Conservation (phyloP, 2,329 filamentous ascomycete genomes). For the Proliferodiscus dingleyae region DNA sequence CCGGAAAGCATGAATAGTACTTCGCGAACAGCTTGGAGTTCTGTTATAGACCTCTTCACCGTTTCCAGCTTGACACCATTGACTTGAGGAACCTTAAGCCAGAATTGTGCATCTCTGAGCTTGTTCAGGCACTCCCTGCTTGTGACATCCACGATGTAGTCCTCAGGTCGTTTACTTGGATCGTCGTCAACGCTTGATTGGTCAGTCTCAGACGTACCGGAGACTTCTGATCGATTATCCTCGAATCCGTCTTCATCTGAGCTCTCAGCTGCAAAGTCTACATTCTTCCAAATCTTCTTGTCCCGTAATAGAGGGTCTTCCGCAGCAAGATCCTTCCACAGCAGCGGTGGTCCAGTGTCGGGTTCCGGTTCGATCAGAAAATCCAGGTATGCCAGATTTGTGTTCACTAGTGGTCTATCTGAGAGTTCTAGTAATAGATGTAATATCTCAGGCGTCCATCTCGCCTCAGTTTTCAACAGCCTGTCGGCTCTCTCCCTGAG, state of each 20-base stretch:
- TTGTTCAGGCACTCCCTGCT: slow-evolving; percentile 34
- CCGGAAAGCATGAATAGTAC: slow-evolving; percentile 82
- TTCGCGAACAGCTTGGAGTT: slow-evolving; percentile 71
- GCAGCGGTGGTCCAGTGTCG: slow-evolving; percentile 47
- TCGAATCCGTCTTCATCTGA: slow-evolving; percentile 45
- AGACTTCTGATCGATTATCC: slow-evolving; percentile 33
- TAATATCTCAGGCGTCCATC: slow-evolving; percentile 75
- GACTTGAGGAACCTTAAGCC: slow-evolving; percentile 35
- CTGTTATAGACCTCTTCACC: slow-evolving; percentile 36
- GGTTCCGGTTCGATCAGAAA: slow-evolving; percentile 43
- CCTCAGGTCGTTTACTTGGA: slow-evolving; percentile 27
- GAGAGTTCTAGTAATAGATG: slow-evolving; percentile 77
- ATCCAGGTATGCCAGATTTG: slow-evolving; percentile 60
- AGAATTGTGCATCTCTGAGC: slow-evolving; percentile 42
- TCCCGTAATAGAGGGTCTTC: slow-evolving; percentile 70
- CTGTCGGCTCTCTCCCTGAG: slow-evolving; percentile 54
- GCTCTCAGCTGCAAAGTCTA: slow-evolving; percentile 60
- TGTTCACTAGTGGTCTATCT: slow-evolving; percentile 69
- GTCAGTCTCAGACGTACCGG: slow-evolving; percentile 30
- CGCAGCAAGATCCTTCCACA: slow-evolving; percentile 73
- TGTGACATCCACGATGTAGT: slow-evolving; percentile 28
- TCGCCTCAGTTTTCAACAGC: slow-evolving; percentile 48
- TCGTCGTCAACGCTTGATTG: slow-evolving; percentile 29
- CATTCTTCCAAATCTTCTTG: slow-evolving; percentile 63
- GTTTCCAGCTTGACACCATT: slow-evolving; percentile 25